Conservation (phyloP, 768 basidiomycete species). For the Suillus subaureus region DNA sequence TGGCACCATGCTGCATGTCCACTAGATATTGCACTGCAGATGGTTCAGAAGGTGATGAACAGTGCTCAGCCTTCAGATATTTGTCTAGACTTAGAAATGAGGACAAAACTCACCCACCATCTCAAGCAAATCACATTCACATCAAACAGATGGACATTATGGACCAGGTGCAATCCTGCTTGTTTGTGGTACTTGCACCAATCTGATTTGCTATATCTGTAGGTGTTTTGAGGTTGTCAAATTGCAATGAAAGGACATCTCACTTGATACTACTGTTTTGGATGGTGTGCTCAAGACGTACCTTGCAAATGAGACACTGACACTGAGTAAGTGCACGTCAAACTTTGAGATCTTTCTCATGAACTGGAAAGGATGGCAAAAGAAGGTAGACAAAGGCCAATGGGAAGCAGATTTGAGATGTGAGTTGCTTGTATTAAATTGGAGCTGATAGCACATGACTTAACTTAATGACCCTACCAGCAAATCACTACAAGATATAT, state of each 20-base stretch:
- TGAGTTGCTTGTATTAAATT: neutral
- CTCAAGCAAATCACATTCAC: neutral
- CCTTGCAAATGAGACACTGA: slow-evolving; percentile 3
- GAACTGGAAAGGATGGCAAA: slow-evolving; percentile 29
- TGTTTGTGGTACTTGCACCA: accelerated
- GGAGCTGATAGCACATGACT: neutral
- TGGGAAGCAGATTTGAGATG: slow-evolving; percentile 21
- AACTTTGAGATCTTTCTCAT: slow-evolving; percentile 25
- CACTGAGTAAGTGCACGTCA: slow-evolving; percentile 14
- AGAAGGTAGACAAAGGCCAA: slow-evolving; percentile 25
- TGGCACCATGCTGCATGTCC: neutral
- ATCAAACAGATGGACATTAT: neutral
- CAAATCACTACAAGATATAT: slow-evolving; percentile 9
- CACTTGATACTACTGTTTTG: neutral
- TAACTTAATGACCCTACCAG: slow-evolving; percentile 1
- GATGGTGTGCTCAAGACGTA: slow-evolving; percentile 8
- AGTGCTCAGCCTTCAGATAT: neutral
- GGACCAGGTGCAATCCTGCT: neutral
- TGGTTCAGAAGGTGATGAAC: neutral
- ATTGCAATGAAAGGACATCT: slow-evolving; percentile 26
- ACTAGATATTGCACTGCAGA: neutral
- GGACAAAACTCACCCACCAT: neutral
- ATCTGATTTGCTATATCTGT: neutral
- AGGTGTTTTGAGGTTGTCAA: slow-evolving; percentile 36
- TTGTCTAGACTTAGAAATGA: neutral